Conservation (phyloP, 1,139 yeast genomes). For the Suhomyces anneliseae region DNA sequence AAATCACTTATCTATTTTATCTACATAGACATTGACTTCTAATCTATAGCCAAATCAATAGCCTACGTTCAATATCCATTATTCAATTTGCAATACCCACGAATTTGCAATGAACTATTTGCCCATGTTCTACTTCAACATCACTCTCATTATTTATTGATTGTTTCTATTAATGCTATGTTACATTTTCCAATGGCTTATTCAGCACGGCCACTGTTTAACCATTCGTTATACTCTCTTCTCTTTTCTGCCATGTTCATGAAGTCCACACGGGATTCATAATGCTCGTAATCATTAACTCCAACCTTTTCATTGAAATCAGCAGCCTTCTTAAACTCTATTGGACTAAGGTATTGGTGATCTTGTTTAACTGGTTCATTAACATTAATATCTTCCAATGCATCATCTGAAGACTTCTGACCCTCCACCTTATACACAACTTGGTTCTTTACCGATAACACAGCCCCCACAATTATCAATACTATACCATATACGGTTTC, state of each 20-base stretch:
- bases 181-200: background rate
- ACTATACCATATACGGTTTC: slow-evolving; percentile 45
- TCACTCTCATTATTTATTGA: too few relatives aligned
- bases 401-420: slow-evolving; percentile 5
- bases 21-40: too few relatives aligned
- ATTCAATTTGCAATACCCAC: too few relatives aligned
- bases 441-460: slow-evolving; percentile 27
- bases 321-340: slow-evolving; percentile 50
- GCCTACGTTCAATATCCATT: too few relatives aligned
- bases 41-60: too few relatives aligned
- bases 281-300: slow-evolving; percentile 41
- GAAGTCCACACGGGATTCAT: slow-evolving; percentile 46
- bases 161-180: too few relatives aligned
- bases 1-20: too few relatives aligned
- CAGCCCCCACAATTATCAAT: slow-evolving; percentile 37
- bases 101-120: too few relatives aligned
- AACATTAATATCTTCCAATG: slow-evolving; percentile 20
- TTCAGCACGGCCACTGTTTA: background rate
- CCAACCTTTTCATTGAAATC: slow-evolving; percentile 46
- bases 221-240: slow-evolving; percentile 42
- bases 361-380: slow-evolving; percentile 19
- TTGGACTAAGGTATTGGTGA: slow-evolving; percentile 39
- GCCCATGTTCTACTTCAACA: too few relatives aligned
- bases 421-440: slow-evolving; percentile 17
- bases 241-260: slow-evolving; percentile 46